Base-by-base conservation (phyloP, 1,139 yeast species). In the Geotrichum armillariae region DNA sequence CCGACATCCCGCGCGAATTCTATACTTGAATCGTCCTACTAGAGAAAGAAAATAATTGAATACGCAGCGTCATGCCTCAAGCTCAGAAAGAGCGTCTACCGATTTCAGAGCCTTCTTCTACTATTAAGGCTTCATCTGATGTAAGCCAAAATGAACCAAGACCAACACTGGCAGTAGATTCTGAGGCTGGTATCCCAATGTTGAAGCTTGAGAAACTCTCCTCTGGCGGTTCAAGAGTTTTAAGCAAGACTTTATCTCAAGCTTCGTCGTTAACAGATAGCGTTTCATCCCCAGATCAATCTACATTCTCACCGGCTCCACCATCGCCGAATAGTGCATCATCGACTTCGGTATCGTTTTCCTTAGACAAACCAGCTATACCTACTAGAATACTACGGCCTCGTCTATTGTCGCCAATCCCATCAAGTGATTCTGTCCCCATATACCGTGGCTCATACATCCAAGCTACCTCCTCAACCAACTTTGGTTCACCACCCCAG, bases 361-460 rank as follows among this genome's bases (percentile, higher is more conserved):
- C 43, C 1, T 16, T 16, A 12, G 22, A 12, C 12, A 25, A 18
- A 11, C 20, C 34, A 9, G 6, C 34, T 5, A n/a, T 9, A 5
- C 16, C 37, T 4, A 31, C 23, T 27, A 29, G 21, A 5, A 38
- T 21, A 9, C 39, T 38, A 11, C 47, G 46, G 7, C 46, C 46
- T 4, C 48, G 48, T 7, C 41, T 45, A 14, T 16, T 36, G 20
- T 37, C 47, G 27, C 50, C 48, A 12, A 39, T 50, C 12, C 55
- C 38, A 40, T 52, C 44, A 40, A 41, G 41, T 5, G 56, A 53
- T 16, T 44, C 56, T 1, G 37, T 54, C 8, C 57, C 57, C 2
- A 44, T 58, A 4, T 58, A 58, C 40, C 46, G 56, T 32, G 61
- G 61, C 5, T 58, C 61, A 2, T 58, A 58, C 45, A 52, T 51